A percentile compares a stretch with the other conserved stretches of the same genome.
Evolutionary conservation across 352 stramenopile species (phyloP).

Genomic region (Peronospora farinosa): DNA sequence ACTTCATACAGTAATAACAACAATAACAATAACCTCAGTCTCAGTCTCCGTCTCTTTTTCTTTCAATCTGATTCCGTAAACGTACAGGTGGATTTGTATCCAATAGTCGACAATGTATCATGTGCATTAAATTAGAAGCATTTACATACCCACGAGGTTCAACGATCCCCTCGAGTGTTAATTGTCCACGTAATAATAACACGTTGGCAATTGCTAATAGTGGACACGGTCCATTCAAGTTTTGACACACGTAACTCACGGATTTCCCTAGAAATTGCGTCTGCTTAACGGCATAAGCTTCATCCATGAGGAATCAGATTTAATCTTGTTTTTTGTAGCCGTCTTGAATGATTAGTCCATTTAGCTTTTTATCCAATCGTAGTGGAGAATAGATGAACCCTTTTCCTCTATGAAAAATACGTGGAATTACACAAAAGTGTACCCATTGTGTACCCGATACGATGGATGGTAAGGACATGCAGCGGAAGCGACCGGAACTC

Average conservation of each 20-base stretch:
- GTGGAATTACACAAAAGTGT: neutral
- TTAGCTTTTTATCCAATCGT: too few species aligned
- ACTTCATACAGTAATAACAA: conserved; percentile 17
- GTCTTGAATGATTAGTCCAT: too few species aligned
- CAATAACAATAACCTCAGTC: too few species aligned
- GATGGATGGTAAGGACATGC: conserved; percentile 18
- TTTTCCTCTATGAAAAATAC: too few species aligned
- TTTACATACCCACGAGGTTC: conserved; percentile 64
- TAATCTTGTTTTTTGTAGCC: too few species aligned
- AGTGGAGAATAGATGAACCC: too few species aligned
- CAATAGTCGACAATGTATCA: conserved; percentile 86
- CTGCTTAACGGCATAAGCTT: conserved; percentile 78
- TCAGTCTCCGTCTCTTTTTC: conserved; percentile 1
- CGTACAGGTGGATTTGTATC: conserved; percentile 66
- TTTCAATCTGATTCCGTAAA: neutral
- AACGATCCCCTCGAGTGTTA: conserved; percentile 66
- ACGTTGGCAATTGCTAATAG: conserved; percentile 95
- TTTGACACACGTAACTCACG: conserved; percentile 93
- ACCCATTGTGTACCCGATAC: neutral
- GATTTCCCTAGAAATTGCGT: conserved; percentile 69
- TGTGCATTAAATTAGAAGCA: conserved; percentile 86
- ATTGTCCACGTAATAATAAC: conserved; percentile 88
- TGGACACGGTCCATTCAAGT: conserved; percentile 96
- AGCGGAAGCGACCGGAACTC: conserved; percentile 39
- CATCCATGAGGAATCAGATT: conserved; percentile 31